Evolutionary conservation across 352 stramenopile genomes (phyloP), one percentile per base, ranked within the genome.

Genomic region (Phytopythium mirpurense): DNA sequence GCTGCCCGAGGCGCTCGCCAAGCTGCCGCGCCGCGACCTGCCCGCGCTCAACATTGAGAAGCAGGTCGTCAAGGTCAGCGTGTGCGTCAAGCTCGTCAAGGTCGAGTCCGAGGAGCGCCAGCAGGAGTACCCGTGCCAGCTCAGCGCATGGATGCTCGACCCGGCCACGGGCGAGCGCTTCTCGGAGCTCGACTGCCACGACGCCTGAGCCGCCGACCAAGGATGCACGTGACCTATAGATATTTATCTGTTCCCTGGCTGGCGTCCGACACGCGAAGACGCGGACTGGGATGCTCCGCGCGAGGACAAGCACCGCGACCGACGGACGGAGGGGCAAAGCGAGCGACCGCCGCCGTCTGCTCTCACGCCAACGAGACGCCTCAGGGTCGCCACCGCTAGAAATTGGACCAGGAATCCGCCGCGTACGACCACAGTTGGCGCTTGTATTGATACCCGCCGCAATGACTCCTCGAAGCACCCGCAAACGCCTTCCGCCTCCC

Each of bases 71-170:
- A 63, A 65, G 19, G 74, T 76, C 11, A 62, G 85, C 26, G 78
- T 86, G 23, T 74, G 74, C 42, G 75, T 83, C 45, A 86, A 76
- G 34, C 70, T 89, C 14, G 73, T 86, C 44, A 70, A 74, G 32
- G 72, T 76, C 16, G 68, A 67, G 24, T 57, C 69, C 26, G 60
- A 78, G 52, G 71, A 69, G 48, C 59, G 76, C 38, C 60, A 69
- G 18, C 62, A 71, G 34, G 66, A 85, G 54, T 87, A 86, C 48
- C 71, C 75, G 48, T 87, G 78, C 60, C 67, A 89, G 51, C 67
- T 89, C 29, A 84, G 63, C 29, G 78, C 78, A 11, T 72, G 62
- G 62, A 61, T 77, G 68, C 54, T 77, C 3, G 68, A 77, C 49
- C 60, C 67, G 15, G 49, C 51, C 7, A 62, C 60, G n/a, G 67